These are phyloP conservation scores for Hyaloraphidium curvatum DNA, from an alignment of 192 early-diverging fungal genomes.

Conservation along the genomic window DNA sequence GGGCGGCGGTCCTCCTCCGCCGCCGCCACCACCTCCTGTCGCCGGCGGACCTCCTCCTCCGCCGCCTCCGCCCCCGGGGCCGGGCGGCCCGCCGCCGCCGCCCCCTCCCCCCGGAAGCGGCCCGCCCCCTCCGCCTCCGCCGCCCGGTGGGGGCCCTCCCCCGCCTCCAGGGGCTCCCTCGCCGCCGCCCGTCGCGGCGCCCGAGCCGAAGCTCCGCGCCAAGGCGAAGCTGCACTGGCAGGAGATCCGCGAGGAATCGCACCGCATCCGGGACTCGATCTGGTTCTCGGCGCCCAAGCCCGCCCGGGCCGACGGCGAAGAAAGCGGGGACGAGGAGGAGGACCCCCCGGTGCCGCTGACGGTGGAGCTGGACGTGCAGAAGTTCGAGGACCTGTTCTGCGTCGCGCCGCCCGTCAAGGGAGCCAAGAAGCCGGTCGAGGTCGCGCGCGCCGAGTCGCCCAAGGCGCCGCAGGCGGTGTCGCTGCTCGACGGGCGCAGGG, in stretches of 20 bases:
- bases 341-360: conserved; percentile 5
- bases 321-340: conserved; percentile 6
- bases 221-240: conserved; percentile 25
- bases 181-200: not conserved
- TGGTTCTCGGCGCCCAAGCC: not conserved
- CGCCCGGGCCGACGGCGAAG: conserved; percentile 10
- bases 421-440: not conserved
- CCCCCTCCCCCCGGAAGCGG: not conserved
- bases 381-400: conserved; percentile 8
- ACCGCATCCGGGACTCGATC: not conserved
- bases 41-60: not conserved
- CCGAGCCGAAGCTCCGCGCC: conserved; percentile 12
- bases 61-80: conserved; percentile 2
- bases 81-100: not conserved
- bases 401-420: not conserved
- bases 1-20: not conserved
- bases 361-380: conserved; percentile 3
- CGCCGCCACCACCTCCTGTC: not conserved
- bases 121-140: not conserved
- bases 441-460: not conserved
- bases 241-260: conserved; percentile 10
- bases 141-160: not conserved
- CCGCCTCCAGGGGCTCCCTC: not conserved
- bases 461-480: not conserved
- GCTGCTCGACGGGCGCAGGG: conserved; percentile 27